Percentiles rank a stretch among this genome's conserved stretches.
phyloP scores from a whole-genome alignment of 768 basidiomycete genomes.

The Lentinula edodes region DNA sequence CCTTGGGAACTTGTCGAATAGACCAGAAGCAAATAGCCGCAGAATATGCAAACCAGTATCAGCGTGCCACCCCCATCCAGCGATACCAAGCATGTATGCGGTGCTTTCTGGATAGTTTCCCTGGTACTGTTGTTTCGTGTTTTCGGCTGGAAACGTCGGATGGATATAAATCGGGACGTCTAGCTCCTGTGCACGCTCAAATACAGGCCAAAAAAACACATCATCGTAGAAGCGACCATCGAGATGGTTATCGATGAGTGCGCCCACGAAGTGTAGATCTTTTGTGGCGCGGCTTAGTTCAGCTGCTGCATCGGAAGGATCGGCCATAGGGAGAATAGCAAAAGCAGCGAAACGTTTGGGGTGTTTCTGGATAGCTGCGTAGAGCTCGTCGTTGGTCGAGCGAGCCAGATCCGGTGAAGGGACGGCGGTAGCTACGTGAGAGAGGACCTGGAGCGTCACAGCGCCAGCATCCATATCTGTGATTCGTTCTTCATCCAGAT shows the following conservation, averaged over 20 bases:
- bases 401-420: neutral
- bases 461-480: slow-evolving; percentile 1
- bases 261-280: neutral
- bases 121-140: neutral
- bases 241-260: slow-evolving; percentile 3
- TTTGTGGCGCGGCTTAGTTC: neutral
- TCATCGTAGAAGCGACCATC: slow-evolving; percentile 1
- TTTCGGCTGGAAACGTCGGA: neutral
- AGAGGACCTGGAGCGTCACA: neutral
- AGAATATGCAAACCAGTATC: neutral
- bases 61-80: slow-evolving; percentile 2
- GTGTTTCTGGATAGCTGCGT: neutral
- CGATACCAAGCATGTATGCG: neutral
- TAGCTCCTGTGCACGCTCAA: slow-evolving; percentile 1
- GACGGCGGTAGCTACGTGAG: neutral
- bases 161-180: slow-evolving; percentile 2
- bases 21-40: neutral
- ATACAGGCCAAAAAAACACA: slow-evolving; percentile 1
- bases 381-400: neutral
- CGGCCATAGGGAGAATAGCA: neutral
- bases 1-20: neutral
- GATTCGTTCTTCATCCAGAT: neutral
- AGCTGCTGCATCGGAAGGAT: neutral
- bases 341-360: neutral
- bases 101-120: neutral